Evolutionary conservation across 352 stramenopile species (phyloP).

Genomic region (Phytophthora citricola): DNA sequence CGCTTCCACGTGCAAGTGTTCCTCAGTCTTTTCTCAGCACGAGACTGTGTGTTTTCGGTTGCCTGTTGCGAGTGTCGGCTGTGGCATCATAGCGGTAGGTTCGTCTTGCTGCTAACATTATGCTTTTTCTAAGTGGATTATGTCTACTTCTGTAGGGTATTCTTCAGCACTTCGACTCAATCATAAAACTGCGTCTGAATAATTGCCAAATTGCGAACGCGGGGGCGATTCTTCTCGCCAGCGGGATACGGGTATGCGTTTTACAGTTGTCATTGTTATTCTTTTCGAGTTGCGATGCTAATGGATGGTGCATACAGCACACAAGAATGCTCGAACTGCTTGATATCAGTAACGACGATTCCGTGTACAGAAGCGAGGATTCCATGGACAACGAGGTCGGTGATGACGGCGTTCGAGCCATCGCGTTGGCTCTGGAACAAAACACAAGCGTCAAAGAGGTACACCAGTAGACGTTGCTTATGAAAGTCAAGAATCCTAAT

Average conservation of each 20-base stretch:
- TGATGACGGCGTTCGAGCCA: slow-evolving; percentile 19
- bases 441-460: slow-evolving; percentile 41
- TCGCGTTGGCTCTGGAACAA: slow-evolving; percentile 39
- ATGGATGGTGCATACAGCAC: slow-evolving; percentile 9
- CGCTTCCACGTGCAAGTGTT: not conserved
- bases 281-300: not conserved
- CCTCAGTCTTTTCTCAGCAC: not conserved
- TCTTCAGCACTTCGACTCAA: slow-evolving; percentile 11
- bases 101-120: not conserved
- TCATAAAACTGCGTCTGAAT: slow-evolving; percentile 42
- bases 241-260: slow-evolving; percentile 37
- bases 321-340: slow-evolving; percentile 28
- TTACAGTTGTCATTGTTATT: not conserved
- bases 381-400: slow-evolving; percentile 50
- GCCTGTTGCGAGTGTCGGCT: slow-evolving; percentile 28
- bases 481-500: not conserved
- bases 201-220: slow-evolving; percentile 54
- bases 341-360: slow-evolving; percentile 51
- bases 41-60: slow-evolving; percentile 20
- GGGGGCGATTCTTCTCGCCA: slow-evolving; percentile 52
- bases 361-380: slow-evolving; percentile 14
- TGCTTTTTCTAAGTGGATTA: not conserved
- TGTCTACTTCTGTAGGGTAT: slow-evolving; percentile 19
- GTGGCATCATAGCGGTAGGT: slow-evolving; percentile 30
- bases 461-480: not conserved